phyloP scores from a whole-genome alignment of 1,139 yeast species.

The Saccharomyces hybrid region DNA sequence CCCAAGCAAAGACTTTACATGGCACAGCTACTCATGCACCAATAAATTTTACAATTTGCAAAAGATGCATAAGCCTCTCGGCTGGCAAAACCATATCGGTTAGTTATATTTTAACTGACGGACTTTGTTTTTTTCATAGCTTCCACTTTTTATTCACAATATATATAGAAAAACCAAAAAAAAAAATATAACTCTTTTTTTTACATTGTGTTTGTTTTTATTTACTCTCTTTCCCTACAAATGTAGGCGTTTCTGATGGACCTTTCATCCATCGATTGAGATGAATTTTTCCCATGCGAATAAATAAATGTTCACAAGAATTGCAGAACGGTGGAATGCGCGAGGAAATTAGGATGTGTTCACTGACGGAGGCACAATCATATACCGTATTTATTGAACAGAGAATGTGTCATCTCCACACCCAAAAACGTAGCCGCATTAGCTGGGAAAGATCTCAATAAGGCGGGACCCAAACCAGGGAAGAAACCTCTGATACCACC shows the following conservation, averaged over 20 bases:
- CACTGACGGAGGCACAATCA: conserved; percentile 1
- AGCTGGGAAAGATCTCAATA: conserved; percentile 93
- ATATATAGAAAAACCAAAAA: background rate
- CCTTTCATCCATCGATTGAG: too few species aligned
- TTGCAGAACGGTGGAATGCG: background rate
- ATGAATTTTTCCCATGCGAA: background rate
- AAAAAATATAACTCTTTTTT: background rate
- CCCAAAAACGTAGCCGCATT: conserved; percentile 97
- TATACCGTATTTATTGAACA: conserved; percentile 40
- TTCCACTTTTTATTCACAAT: background rate
- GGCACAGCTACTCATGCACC: conserved; percentile 83
- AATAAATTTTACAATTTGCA: conserved; percentile 59
- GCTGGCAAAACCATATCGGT: conserved; percentile 58
- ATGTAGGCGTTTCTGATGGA: too few species aligned
- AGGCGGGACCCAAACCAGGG: conserved; percentile 97
- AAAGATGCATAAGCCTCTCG: conserved; percentile 59
- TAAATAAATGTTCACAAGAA: background rate
- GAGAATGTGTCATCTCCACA: conserved; percentile 77
- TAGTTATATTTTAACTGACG: background rate
- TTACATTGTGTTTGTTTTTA: background rate
- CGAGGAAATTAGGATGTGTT: background rate
- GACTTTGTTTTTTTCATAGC: background rate
- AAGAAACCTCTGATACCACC: conserved; percentile 90
- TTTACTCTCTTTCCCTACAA: background rate
- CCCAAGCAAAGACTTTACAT: conserved; percentile 72